phyloP scores from a whole-genome alignment of 2,329 filamentous ascomycete species.

The Grosmannia clavigera region DNA sequence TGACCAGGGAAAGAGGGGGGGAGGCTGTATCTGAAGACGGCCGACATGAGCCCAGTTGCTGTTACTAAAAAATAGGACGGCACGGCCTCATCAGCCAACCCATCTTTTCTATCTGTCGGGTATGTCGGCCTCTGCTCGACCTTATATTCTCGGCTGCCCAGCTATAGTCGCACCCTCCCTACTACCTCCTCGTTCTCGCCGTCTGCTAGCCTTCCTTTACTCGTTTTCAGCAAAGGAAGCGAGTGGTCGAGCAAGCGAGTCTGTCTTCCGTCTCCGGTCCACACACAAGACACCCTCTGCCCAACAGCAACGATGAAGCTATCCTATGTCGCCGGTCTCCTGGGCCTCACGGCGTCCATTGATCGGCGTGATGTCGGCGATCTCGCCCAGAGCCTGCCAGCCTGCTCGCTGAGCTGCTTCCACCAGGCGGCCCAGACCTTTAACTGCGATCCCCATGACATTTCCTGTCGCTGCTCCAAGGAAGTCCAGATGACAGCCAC shows the following conservation, averaged over 20 bases:
- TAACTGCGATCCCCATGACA: conserved; percentile 9
- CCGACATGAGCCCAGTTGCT: too few species aligned
- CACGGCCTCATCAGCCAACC: too few species aligned
- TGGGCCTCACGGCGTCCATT: not conserved
- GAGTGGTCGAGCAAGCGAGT: not conserved
- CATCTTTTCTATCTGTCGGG: too few species aligned
- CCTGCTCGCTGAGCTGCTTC: conserved; percentile 11
- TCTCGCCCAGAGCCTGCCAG: conserved; percentile 7
- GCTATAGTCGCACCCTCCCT: not conserved
- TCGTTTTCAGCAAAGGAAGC: not conserved
- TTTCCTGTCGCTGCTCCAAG: conserved; percentile 11
- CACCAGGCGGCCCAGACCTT: conserved; percentile 8
- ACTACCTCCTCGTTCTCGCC: not conserved
- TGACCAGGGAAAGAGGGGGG: not conserved
- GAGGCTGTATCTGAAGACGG: too few species aligned
- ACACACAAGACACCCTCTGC: not conserved
- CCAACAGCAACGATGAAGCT: not conserved
- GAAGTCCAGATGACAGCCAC: conserved; percentile 5
- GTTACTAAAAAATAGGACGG: too few species aligned
- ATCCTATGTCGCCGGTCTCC: not conserved
- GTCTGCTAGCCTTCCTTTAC: not conserved
- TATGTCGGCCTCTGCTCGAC: not conserved
- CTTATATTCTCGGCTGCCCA: not conserved
- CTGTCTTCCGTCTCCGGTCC: not conserved
- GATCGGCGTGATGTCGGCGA: not conserved